Conservation (phyloP, 257 asterid species). For the Gardenia jasminoides region DNA sequence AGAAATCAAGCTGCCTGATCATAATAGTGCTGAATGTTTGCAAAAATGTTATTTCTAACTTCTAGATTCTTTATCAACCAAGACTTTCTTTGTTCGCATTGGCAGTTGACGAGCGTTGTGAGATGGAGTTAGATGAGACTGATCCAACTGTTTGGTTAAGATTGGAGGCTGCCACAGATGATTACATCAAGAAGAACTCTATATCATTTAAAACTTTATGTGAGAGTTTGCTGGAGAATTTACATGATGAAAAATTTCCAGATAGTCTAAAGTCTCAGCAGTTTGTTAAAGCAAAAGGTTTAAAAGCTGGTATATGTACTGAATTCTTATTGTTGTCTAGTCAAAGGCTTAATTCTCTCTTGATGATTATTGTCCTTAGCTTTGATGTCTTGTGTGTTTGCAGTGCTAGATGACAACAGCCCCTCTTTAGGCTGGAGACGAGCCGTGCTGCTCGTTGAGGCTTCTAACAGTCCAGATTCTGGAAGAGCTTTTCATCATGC, state of each 20-base stretch:
- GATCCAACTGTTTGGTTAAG: slow-evolving; percentile 90
- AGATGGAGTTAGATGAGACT: slow-evolving; percentile 98
- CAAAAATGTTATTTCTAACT: neutral
- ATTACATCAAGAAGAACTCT: slow-evolving; percentile 66
- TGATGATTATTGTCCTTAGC: neutral
- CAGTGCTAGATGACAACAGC: slow-evolving; percentile 49
- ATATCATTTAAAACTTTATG: slow-evolving; percentile 63
- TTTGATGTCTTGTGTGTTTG: slow-evolving; percentile 10
- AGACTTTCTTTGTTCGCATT: slow-evolving; percentile 16
- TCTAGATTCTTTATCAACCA: neutral
- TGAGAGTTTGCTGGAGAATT: slow-evolving; percentile 77
- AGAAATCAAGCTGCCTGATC: neutral
- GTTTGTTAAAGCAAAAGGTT: slow-evolving; percentile 51
- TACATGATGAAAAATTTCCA: slow-evolving; percentile 64
- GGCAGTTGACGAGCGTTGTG: slow-evolving; percentile 97
- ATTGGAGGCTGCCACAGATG: slow-evolving; percentile 84
- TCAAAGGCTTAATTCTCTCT: slow-evolving; percentile 13
- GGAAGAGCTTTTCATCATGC: slow-evolving; percentile 90
- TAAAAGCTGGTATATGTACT: slow-evolving; percentile 24
- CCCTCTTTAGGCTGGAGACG: slow-evolving; percentile 96
- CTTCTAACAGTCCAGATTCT: slow-evolving; percentile 94
- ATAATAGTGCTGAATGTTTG: neutral
- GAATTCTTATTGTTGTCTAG: slow-evolving; percentile 2
- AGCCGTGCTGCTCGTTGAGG: slow-evolving; percentile 84
- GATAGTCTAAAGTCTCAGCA: slow-evolving; percentile 59